These are phyloP conservation scores for Amesomyces nigricolor DNA, from an alignment of 2,329 filamentous ascomycete species.

Conservation along the genomic window DNA sequence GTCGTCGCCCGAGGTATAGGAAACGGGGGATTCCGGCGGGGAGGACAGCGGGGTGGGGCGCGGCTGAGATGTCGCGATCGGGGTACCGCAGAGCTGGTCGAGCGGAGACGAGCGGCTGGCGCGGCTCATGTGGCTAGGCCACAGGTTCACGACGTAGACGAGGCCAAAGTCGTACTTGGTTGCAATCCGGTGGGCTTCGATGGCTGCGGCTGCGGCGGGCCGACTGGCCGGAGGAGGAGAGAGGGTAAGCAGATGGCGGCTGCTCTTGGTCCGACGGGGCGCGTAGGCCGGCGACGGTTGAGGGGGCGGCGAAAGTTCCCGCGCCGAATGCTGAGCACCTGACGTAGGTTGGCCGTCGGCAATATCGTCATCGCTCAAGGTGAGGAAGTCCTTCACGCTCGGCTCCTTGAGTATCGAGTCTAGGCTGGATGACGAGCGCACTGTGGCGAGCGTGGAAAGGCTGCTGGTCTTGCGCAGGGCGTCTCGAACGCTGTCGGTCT, in stretches of 20 bases:
- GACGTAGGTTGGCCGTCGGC: conserved; percentile 36
- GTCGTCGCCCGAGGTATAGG: conserved; percentile 13
- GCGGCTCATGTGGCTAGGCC: conserved; percentile 38
- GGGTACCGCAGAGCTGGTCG: conserved; percentile 19
- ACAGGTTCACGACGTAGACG: conserved; percentile 54
- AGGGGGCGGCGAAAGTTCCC: conserved; percentile 18
- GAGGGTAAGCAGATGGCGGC: conserved; percentile 37
- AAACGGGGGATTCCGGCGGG: conserved; percentile 14
- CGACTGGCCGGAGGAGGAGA: conserved; percentile 40
- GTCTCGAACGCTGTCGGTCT: not conserved
- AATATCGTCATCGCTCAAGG: conserved; percentile 53
- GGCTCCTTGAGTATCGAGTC: conserved; percentile 44
- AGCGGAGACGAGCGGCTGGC: conserved; percentile 16
- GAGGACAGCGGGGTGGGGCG: conserved; percentile 6
- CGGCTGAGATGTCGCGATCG: conserved; percentile 1
- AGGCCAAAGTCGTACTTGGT: conserved; percentile 52
- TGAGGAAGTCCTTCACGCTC: conserved; percentile 48
- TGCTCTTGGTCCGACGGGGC: conserved; percentile 1
- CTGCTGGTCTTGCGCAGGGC: conserved; percentile 19
- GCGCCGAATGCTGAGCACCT: conserved; percentile 16
- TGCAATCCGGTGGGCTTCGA: conserved; percentile 51
- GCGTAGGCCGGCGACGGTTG: conserved; percentile 10
- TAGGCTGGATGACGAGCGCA: conserved; percentile 26
- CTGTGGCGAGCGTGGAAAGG: conserved; percentile 24
- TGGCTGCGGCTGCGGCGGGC: conserved; percentile 45